Conservation (phyloP, 2,329 filamentous ascomycete genomes). For the Aspergillus transmontanensis region DNA sequence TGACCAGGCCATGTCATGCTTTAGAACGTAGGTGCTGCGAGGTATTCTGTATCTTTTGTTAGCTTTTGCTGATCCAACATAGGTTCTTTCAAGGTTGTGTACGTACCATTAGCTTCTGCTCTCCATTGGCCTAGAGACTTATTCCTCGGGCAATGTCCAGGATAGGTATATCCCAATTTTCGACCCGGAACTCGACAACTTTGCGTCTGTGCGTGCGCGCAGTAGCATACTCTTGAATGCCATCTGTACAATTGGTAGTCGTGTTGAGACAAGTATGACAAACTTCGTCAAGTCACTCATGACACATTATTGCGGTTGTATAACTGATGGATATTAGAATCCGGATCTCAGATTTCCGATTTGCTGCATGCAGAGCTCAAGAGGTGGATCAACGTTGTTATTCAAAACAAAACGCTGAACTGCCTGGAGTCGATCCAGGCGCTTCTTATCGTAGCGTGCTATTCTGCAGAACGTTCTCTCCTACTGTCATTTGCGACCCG, state of each 20-base stretch:
- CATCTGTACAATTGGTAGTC: conserved; percentile 56
- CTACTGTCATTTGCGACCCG: conserved; percentile 54
- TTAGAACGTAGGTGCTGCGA: conserved; percentile 31
- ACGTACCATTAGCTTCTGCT: conserved; percentile 8
- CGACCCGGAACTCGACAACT: conserved; percentile 48
- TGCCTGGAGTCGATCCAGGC: conserved; percentile 56
- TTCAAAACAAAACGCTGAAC: conserved; percentile 42
- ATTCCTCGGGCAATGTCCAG: conserved; percentile 21
- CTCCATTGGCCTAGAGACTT: background rate
- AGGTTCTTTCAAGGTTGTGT: conserved; percentile 44
- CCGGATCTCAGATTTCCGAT: conserved; percentile 36
- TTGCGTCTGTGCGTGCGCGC: conserved; percentile 48
- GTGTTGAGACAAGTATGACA: conserved; percentile 38
- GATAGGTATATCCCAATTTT: conserved; percentile 55
- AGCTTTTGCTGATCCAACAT: background rate
- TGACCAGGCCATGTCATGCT: conserved; percentile 37
- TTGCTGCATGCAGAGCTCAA: conserved; percentile 50
- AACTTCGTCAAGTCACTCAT: background rate
- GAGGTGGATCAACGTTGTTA: conserved; percentile 49
- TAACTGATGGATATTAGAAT: conserved; percentile 15
- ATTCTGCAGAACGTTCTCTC: conserved; percentile 55
- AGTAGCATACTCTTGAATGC: conserved; percentile 56
- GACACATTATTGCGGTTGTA: background rate
- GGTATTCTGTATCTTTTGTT: too few species aligned
- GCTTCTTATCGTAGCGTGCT: conserved; percentile 55